Base-by-base conservation (phyloP, 306 rosid species). In the Astragalus membranaceus region DNA sequence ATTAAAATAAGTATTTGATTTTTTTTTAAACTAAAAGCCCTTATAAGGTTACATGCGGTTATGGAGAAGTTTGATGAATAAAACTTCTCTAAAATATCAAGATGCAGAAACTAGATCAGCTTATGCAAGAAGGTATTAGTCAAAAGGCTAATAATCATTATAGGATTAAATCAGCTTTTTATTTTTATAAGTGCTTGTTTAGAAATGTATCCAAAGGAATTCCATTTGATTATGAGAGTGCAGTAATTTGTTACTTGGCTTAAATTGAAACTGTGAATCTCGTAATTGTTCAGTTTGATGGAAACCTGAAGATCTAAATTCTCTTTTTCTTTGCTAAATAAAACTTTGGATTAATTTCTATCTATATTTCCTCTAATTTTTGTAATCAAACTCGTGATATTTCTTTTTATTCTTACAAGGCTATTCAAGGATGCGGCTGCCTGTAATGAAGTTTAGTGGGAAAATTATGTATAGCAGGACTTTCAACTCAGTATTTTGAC, bases 331-430 rank as follows among this genome's bases (percentile, higher is more conserved):
- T 5, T 67, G 20, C 13, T 9, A 20, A 65, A 64, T 52, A 17
- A 23, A 14, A 43, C 5, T 49, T 54, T 44, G 5, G 48, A 60
- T n/a, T 4, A 47, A 62, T 10, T 56, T 70, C 11, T 16, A 12
- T 23, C 10, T 39, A 8, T 23, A 8, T 57, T 44, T 48, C 14
- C 14, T 59, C 46, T 65, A 7, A 32, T 3, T 66, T 77, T 74
- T 67, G 70, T 43, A 3, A n/a, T 41, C 17, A 53, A 56, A 52
- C 20, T 29, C 64, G 5, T 10, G 41, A 8, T 41, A 33, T 12
- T 47, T 17, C 15, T 65, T 33, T 49, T 57, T 16, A 8, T 14
- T 77, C 48, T 60, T 50, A 57, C 67, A 58, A 86, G 86, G 69
- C 63, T 7, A 55, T 71, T 53, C 76, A 14, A 82, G n/a, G n/a